A percentile compares a stretch with the other conserved stretches of the same genome.
phyloP scores from a whole-genome alignment of 2,329 filamentous ascomycete species.

The Tolypocladium ophioglossoides region DNA sequence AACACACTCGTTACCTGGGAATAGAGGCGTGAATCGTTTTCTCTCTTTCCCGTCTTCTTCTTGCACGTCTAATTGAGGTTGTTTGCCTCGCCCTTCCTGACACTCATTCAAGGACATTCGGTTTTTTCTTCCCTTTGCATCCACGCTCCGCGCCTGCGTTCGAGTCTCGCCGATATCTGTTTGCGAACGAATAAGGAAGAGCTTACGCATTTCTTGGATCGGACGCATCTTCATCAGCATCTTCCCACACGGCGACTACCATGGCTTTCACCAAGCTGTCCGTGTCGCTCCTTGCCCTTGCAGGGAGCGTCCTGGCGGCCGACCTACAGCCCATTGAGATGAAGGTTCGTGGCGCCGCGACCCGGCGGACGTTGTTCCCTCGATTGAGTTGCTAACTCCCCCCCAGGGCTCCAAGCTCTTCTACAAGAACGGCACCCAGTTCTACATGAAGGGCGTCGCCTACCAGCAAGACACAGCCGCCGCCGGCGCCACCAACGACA shows the following conservation, averaged over 20 bases:
- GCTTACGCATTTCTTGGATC: neutral
- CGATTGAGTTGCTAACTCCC: neutral
- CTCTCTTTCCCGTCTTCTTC: neutral
- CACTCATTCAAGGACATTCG: conserved; percentile 3
- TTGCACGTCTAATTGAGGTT: neutral
- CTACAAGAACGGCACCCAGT: conserved; percentile 59
- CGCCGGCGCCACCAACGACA: conserved; percentile 36
- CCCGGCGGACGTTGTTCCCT: neutral
- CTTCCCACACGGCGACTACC: conserved; percentile 5
- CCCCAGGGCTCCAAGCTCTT: conserved; percentile 74
- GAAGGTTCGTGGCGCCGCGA: conserved; percentile 43
- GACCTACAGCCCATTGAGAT: conserved; percentile 50
- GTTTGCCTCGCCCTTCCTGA: conserved; percentile 3
- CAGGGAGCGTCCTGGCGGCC: conserved; percentile 29
- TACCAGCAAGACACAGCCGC: conserved; percentile 75
- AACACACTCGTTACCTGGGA: neutral
- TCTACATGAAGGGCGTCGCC: conserved; percentile 84
- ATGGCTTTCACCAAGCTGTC: conserved; percentile 23
- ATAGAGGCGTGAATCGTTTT: neutral
- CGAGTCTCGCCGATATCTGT: neutral
- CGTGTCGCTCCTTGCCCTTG: conserved; percentile 26
- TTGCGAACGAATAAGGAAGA: neutral
- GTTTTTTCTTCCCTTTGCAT: neutral
- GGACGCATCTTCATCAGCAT: neutral
- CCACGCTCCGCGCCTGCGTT: neutral